Conservation (phyloP, 331 rosid species). For the Cucumis variabilis region DNA sequence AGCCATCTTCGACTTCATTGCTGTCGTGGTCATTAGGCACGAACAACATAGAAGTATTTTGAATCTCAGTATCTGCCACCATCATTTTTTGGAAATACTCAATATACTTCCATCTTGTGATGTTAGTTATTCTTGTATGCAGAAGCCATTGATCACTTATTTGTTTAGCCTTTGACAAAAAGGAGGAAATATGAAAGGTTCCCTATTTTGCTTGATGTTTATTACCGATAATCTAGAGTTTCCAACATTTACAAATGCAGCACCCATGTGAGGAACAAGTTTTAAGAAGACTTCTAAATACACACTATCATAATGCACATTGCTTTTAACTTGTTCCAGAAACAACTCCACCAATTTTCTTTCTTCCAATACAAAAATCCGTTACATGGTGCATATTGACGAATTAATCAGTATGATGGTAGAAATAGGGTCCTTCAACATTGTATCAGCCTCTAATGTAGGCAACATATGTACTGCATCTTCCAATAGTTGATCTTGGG, state of each 20-base stretch:
- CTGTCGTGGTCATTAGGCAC: constrained; percentile 60
- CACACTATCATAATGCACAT: constrained; percentile 93
- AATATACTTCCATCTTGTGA: constrained; percentile 46
- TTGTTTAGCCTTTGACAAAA: constrained; percentile 64
- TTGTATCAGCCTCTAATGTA: constrained; percentile 54
- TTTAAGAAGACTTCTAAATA: constrained; percentile 85
- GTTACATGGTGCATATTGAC: constrained; percentile 98
- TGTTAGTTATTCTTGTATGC: constrained; percentile 36
- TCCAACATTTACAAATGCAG: constrained; percentile 93
- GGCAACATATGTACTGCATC: constrained; percentile 54
- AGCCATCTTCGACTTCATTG: constrained; percentile 76
- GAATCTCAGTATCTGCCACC: too few species aligned
- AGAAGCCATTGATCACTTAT: constrained; percentile 44
- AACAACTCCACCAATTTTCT: constrained; percentile 82
- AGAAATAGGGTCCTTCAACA: constrained; percentile 63
- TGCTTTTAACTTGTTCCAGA: constrained; percentile 91
- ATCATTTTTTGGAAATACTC: too few species aligned
- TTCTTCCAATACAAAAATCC: constrained; percentile 91
- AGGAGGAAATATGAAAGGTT: constrained; percentile 94
- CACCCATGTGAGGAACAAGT: constrained; percentile 96
- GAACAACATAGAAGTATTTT: constrained; percentile 36
- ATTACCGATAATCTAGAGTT: constrained; percentile 78
- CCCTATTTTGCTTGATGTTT: constrained; percentile 81
- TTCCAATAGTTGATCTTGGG: constrained; percentile 19
- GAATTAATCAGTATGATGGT: constrained; percentile 81